Percentiles rank a stretch among this genome's conserved stretches.
Conservation (phyloP, 1,284 basidiomycete species). For the Neonothopanus nambi region DNA sequence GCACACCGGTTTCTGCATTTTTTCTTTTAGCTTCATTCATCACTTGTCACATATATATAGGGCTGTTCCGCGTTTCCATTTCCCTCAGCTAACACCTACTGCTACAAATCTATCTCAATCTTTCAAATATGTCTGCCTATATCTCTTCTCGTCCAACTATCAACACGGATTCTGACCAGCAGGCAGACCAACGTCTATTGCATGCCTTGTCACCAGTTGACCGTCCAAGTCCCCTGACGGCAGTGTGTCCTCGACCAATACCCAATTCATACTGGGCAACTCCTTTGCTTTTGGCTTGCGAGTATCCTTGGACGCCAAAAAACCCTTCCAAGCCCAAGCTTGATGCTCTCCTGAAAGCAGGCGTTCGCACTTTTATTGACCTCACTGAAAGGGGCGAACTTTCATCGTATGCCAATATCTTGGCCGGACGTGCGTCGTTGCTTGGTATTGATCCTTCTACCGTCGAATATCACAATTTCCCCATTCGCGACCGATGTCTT, state of each 20-base stretch:
- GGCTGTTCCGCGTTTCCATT: too few relatives aligned
- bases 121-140: neutral
- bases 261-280: constrained; percentile 84
- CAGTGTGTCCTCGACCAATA: constrained; percentile 52
- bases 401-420: constrained; percentile 58
- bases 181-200: constrained; percentile 14
- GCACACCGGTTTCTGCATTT: too few relatives aligned
- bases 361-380: constrained; percentile 77
- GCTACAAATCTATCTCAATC: neutral
- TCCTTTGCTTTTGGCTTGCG: constrained; percentile 67
- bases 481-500: constrained; percentile 67
- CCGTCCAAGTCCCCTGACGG: constrained; percentile 25
- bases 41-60: too few relatives aligned
- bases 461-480: constrained; percentile 73
- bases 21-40: too few relatives aligned
- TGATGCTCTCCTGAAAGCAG: constrained; percentile 65
- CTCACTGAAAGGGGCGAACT: constrained; percentile 75
- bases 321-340: constrained; percentile 58
- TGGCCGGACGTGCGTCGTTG: constrained; percentile 49
- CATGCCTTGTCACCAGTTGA: constrained; percentile 20
- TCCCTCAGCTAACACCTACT: too few relatives aligned
- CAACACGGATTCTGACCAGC: constrained; percentile 2
- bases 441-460: constrained; percentile 52
- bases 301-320: constrained; percentile 73
- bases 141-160: neutral